Evolutionary conservation across 495 filamentous ascomycete species (phyloP), one percentile per base, ranked within the genome.

Genomic region (Thermochaetoides thermophila): DNA sequence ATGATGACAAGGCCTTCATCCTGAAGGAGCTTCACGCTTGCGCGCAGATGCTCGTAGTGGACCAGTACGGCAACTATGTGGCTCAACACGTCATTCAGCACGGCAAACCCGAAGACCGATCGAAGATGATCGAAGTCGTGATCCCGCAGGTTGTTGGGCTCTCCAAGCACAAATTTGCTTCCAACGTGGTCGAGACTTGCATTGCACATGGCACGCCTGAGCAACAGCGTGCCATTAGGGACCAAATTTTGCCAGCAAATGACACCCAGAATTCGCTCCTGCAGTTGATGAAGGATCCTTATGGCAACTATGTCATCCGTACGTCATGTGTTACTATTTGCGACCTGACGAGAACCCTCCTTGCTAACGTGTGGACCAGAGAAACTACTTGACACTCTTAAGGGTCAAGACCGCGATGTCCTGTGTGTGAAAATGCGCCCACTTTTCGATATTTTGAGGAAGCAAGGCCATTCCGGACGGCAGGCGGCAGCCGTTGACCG

Each of bases 281-380:
- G 33, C 63, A 68, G 7, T 56, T 96, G 49, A 87, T 95, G 66
- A 81, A 78, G 38, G 89, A 97, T 50, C 77, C 81, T 39, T 97
- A 77, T 54, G 91, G 83, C 26, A 97, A 97, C 52, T 97, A 97
- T 50, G 89, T 96, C 11, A 78, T 97, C 38, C 89, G 84, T 92
- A 74, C 70, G 87, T 76, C 13, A 21, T 18, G 31, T 2, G 8
- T 11, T 2, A 4, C 1, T 21, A 0, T 17, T 20, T 10, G 8
- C n/a, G 13, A 16, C 17, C 1, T 10, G 9, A n/a, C 21, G 8
- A 1, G 9, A 5, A 4, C 11, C 14, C 4, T 11, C 18, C 5
- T 5, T 23, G 31, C 62, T 73, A 48, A 71, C 54, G 13, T 23
- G 20, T 4, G 5, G 17, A 6, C 5, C 16, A 53, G 49, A 48